Evolutionary conservation across 2,329 filamentous ascomycete genomes (phyloP).

Genomic region (Colletotrichum sp.): DNA sequence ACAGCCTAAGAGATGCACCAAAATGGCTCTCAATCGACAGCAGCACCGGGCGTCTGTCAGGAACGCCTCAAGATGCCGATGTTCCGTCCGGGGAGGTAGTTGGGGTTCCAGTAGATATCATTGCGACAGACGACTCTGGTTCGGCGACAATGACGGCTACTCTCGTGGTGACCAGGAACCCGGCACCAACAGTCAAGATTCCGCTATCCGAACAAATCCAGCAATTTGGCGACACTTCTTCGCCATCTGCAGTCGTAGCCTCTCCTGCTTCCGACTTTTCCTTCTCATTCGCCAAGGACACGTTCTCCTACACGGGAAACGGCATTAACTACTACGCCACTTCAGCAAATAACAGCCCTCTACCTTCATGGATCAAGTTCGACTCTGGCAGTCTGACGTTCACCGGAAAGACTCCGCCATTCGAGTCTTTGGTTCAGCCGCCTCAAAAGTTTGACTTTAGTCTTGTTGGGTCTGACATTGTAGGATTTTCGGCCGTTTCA

Average conservation of each 20-base stretch:
- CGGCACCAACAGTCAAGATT: conserved; percentile 57
- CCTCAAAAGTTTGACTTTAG: conserved; percentile 76
- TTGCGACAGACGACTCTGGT: conserved; percentile 71
- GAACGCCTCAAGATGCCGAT: conserved; percentile 66
- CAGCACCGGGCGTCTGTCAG: conserved; percentile 67
- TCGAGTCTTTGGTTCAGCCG: conserved; percentile 66
- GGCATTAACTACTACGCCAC: conserved; percentile 77
- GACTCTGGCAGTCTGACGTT: conserved; percentile 69
- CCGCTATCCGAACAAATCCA: conserved; percentile 65
- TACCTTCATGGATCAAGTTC: conserved; percentile 87
- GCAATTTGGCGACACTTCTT: conserved; percentile 62
- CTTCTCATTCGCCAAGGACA: conserved; percentile 59
- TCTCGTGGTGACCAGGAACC: conserved; percentile 69
- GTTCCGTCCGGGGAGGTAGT: conserved; percentile 57
- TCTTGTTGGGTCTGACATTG: conserved; percentile 78
- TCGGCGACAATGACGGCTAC: conserved; percentile 69
- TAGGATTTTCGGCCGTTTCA: conserved; percentile 74
- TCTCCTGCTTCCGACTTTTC: conserved; percentile 58
- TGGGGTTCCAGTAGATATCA: conserved; percentile 66
- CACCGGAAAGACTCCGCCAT: conserved; percentile 71
- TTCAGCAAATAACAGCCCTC: conserved; percentile 76
- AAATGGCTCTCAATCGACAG: conserved; percentile 78
- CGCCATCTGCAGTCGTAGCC: conserved; percentile 63
- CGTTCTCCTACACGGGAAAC: conserved; percentile 63
- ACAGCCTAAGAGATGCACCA: conserved; percentile 70